These are phyloP conservation scores for Penicillium sp. DNA, from an alignment of 2,329 filamentous ascomycete species.

Conservation along the genomic window DNA sequence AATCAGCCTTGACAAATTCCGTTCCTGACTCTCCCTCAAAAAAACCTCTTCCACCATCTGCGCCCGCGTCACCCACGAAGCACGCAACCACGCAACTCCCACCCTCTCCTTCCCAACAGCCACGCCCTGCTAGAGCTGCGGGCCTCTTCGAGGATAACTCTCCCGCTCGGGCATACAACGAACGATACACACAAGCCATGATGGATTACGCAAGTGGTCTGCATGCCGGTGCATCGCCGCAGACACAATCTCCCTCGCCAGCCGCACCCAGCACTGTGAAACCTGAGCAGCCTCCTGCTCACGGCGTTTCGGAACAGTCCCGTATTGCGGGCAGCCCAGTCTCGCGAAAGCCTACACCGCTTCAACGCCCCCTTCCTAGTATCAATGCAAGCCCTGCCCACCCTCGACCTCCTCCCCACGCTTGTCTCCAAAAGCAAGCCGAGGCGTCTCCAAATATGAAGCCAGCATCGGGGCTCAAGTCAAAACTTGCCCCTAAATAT, in stretches of 20 bases:
- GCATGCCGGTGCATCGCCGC: constrained; percentile 1
- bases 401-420: constrained; percentile 3
- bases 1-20: constrained; percentile 43
- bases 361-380: constrained; percentile 12
- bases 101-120: constrained; percentile 44
- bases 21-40: constrained; percentile 55
- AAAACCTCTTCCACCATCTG: constrained; percentile 50
- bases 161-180: constrained; percentile 5
- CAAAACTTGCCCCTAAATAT: constrained; percentile 20
- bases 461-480: constrained; percentile 20
- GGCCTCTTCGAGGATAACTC: constrained; percentile 31
- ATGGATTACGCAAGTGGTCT: constrained; percentile 6
- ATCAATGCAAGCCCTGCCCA: constrained; percentile 2
- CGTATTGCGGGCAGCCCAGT: constrained; percentile 5
- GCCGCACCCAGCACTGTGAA: not conserved
- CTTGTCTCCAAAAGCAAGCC: constrained; percentile 9
- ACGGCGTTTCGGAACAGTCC: not conserved
- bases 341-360: constrained; percentile 6
- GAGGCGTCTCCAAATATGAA: constrained; percentile 10
- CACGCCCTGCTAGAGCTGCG: constrained; percentile 45
- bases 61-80: constrained; percentile 56
- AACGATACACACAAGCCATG: constrained; percentile 11
- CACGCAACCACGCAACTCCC: constrained; percentile 50
- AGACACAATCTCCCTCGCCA: not conserved
- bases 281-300: constrained; percentile 2